Base-by-base conservation (phyloP, 768 basidiomycete species). In the Nidula microcarpa region DNA sequence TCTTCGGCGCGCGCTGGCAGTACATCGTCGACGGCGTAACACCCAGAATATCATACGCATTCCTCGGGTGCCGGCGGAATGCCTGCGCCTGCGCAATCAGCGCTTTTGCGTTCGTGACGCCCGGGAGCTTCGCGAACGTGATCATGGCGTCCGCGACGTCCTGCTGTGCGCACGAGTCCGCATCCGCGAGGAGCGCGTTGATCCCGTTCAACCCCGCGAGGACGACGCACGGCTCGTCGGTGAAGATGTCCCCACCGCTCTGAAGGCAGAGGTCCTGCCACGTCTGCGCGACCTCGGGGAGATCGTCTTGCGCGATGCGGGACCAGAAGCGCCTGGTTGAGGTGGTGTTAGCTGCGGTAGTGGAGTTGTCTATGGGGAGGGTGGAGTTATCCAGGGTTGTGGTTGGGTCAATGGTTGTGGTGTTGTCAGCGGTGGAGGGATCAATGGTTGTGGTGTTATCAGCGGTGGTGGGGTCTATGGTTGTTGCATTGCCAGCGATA, bases 61-160 rank as follows among this genome's bases (percentile, higher is more conserved):
- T 73, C 39, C 78, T 69, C 3, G 77, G 64, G 54, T 78, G 72
- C 47, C 65, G 54, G n/a, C 74, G 67, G 60, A 76, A 80, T 17
- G 63, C 60, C 35, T 78, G 55, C 6, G 78, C 78, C 36, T 73
- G 68, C 17, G 69, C 64, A 54, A 79, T 74, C 55, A 79, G 63
- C 5, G 65, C 71, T 5, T 67, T 64, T 48, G 53, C 55, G 66
- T 79, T 78, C 8, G 49, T 61, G 50, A 77, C 66, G 4, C 74
- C 73, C 7, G 65, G 11, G 14, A 72, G 74, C 56, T 79, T 79
- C 47, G 78, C 77, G 51, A 77, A 80, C 49, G 70, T 70, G 57
- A 80, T 73, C 78, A 81, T 81, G 13, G 62, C 64, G 61, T 80
- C 79, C 3, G 78, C 76, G 52, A 70, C 68, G 55, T 73, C 68